A percentile compares a stretch with the other conserved stretches of the same genome.
These are phyloP conservation scores for Fusarium musae DNA, from an alignment of 2,329 filamentous ascomycete species.

Conservation along the genomic window DNA sequence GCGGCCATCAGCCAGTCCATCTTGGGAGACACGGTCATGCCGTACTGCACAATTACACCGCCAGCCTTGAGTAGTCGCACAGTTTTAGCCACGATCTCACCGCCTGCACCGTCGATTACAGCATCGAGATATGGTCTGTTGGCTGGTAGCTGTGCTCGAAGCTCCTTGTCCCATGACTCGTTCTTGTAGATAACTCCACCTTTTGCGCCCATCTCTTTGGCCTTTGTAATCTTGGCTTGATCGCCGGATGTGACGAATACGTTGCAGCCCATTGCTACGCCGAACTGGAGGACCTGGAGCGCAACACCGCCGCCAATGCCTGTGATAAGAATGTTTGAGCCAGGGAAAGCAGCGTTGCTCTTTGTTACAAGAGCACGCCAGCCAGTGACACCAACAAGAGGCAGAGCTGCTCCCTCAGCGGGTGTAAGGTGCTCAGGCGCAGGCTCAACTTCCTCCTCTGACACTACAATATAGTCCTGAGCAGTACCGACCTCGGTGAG, in stretches of 20 bases:
- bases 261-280: constrained; percentile 75
- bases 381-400: constrained; percentile 85
- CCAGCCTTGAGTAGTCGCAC: constrained; percentile 79
- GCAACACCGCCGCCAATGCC: constrained; percentile 95
- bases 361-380: constrained; percentile 90
- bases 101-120: constrained; percentile 91
- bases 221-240: constrained; percentile 78
- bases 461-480: constrained; percentile 77
- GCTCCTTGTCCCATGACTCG: constrained; percentile 82
- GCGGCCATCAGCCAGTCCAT: constrained; percentile 89
- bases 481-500: constrained; percentile 72
- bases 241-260: constrained; percentile 86
- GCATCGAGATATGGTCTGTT: constrained; percentile 79
- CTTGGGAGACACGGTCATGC: constrained; percentile 88
- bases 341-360: constrained; percentile 69
- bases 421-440: constrained; percentile 78
- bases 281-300: constrained; percentile 83
- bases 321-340: constrained; percentile 84
- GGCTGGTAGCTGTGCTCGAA: constrained; percentile 70
- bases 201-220: constrained; percentile 76
- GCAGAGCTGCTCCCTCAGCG: constrained; percentile 83
- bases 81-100: constrained; percentile 79
- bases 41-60: constrained; percentile 86
- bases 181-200: constrained; percentile 88
- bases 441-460: constrained; percentile 78